Base-by-base conservation (phyloP, 1,139 yeast species). In the Pichia sp. region DNA sequence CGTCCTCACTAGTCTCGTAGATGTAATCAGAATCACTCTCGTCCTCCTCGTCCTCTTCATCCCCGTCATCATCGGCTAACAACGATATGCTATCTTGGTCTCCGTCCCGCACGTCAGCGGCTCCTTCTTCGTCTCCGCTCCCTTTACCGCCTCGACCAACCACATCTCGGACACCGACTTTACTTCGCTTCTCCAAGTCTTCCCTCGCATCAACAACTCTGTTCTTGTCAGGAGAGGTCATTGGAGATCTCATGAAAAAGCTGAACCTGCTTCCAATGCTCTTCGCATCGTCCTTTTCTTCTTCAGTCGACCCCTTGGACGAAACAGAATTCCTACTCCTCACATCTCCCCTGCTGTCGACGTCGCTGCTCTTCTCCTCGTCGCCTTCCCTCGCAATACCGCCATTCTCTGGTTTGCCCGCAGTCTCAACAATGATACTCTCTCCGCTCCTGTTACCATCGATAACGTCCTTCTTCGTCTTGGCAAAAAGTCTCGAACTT, bases 21-120 rank as follows among this genome's bases (percentile, higher is more conserved):
- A 66, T 68, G 34, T 64, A 68, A 40, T 66, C 68, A 2, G 67
- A 67, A n/a, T 66, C 59, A 19, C 54, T 52, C 11, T 38, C 55
- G 8, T 52, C 59, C 13, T 52, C 49, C 7, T 19, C 46, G 3
- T 30, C 53, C 16, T 64, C 67, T 4, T 61, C 66, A 15, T 66
- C 67, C 4, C 64, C 68, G 15, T 36, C 40, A 15, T 36, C 40
- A 13, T 13, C 40, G 15, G 40, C 40, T 3, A 36, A 15, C 10
- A 36, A 15, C 13, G 40, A 36, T 8, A 36, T 8, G 40, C 40
- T 36, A 23, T 63, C 70, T 13, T 66, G 68, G 3, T 61, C 69
- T 3, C 66, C 71, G n/a, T 66, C 71, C 6, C 60, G 67, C 1
- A 62, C 68, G 1, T n/a, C 5, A 26, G 30, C 10, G 8, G 23